These are phyloP conservation scores for Simplicillium aogashimaense DNA, from an alignment of 2,329 filamentous ascomycete genomes.

Conservation along the genomic window DNA sequence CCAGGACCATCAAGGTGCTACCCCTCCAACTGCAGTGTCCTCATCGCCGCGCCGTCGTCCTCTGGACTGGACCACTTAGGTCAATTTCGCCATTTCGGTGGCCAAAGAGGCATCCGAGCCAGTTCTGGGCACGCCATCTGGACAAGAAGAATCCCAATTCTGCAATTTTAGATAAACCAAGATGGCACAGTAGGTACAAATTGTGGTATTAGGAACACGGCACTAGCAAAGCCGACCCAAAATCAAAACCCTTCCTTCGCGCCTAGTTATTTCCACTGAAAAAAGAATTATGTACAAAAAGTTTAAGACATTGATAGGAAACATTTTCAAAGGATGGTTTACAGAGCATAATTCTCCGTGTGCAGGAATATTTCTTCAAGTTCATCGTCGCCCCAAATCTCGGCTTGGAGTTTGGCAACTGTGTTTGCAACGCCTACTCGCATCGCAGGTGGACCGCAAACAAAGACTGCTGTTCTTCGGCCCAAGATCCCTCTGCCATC, in stretches of 20 bases:
- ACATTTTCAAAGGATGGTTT: slow-evolving; percentile 13
- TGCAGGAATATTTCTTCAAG: slow-evolving; percentile 90
- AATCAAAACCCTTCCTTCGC: too few relatives aligned
- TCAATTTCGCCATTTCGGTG: too few relatives aligned
- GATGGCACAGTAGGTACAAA: too few relatives aligned
- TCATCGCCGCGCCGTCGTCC: neutral
- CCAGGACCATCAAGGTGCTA: neutral
- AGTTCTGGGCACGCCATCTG: too few relatives aligned
- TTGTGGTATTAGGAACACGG: too few relatives aligned
- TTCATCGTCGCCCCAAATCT: slow-evolving; percentile 69
- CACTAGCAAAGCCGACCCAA: too few relatives aligned
- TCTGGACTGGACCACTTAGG: too few relatives aligned
- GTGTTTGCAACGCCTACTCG: slow-evolving; percentile 78
- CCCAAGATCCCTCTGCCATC: slow-evolving; percentile 64
- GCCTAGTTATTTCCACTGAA: too few relatives aligned
- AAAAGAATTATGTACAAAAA: too few relatives aligned
- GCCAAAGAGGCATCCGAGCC: too few relatives aligned
- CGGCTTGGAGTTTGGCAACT: slow-evolving; percentile 70
- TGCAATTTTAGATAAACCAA: too few relatives aligned
- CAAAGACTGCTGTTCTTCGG: slow-evolving; percentile 76
- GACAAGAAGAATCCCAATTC: too few relatives aligned
- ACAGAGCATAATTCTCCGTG: slow-evolving; percentile 90
- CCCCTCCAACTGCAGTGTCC: neutral
- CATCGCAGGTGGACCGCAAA: slow-evolving; percentile 85
- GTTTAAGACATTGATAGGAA: neutral